Percentiles rank a stretch among this genome's conserved stretches.
Conservation (phyloP, 2,329 filamentous ascomycete species). For the Arthrobotrys iridis region DNA sequence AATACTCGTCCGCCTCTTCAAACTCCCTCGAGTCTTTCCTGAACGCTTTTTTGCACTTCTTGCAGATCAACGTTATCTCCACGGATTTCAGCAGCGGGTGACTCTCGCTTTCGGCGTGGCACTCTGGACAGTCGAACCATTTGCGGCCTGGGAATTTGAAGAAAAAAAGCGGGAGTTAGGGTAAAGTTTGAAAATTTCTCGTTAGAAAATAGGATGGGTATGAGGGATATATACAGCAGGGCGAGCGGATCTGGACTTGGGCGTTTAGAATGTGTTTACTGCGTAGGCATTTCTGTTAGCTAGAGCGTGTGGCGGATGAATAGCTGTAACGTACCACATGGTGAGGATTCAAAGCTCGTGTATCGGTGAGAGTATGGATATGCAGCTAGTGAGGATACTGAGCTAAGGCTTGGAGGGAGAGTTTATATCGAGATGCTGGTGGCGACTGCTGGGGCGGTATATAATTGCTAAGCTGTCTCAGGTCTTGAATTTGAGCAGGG, state of each 20-base stretch:
- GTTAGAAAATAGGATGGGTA: no score
- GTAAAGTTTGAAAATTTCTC: no score
- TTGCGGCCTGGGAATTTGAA: constrained; percentile 73
- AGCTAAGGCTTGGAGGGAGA: no score
- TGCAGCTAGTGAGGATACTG: no score
- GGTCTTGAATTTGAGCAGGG: no score
- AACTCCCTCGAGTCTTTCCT: constrained; percentile 92
- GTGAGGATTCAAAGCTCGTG: background rate
- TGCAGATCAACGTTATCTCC: constrained; percentile 96
- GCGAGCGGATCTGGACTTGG: constrained; percentile 92
- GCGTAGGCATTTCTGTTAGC: constrained; percentile 34
- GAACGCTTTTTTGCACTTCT: constrained; percentile 99
- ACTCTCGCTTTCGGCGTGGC: constrained; percentile 81
- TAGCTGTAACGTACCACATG: constrained; percentile 24
- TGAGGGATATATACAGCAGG: constrained; percentile 78
- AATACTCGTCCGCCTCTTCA: constrained; percentile 97
- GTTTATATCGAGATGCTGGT: no score
- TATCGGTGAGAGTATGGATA: background rate
- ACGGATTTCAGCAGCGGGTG: constrained; percentile 79
- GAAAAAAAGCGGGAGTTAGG: constrained; percentile 21
- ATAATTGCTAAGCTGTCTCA: no score
- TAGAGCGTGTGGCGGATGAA: background rate
- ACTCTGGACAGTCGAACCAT: constrained; percentile 99
- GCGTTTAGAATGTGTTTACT: constrained; percentile 99
- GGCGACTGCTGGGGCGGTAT: no score